phyloP scores from a whole-genome alignment of 768 basidiomycete genomes.

The Tylopilus felleus region DNA sequence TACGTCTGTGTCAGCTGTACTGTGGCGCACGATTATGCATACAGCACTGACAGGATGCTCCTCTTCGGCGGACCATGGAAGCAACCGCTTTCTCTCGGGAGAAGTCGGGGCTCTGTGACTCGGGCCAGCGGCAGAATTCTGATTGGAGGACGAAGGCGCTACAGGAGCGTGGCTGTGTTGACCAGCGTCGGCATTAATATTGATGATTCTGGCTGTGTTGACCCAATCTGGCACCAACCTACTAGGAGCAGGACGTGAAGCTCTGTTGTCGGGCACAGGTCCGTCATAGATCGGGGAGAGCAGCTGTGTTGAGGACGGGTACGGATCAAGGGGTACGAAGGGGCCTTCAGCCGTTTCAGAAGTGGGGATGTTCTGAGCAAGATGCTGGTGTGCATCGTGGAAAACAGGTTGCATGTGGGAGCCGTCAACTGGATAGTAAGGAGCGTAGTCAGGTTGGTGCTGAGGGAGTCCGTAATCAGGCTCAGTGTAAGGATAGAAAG shows the following conservation, averaged over 20 bases:
- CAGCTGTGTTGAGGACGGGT: neutral
- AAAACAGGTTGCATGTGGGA: neutral
- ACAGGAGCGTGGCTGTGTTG: slow-evolving; percentile 26
- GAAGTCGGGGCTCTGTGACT: slow-evolving; percentile 14
- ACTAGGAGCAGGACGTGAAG: neutral
- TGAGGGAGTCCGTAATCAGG: neutral
- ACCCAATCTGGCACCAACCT: neutral
- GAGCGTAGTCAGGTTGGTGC: neutral
- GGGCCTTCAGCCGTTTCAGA: slow-evolving; percentile 1
- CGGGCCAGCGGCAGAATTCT: slow-evolving; percentile 7
- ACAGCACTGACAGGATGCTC: slow-evolving; percentile 14
- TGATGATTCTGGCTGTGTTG: slow-evolving; percentile 8
- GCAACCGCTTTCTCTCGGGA: slow-evolving; percentile 18
- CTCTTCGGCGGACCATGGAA: slow-evolving; percentile 7
- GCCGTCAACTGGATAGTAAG: neutral
- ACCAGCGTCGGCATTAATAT: neutral
- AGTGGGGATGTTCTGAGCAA: neutral
- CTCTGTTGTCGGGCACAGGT: neutral
- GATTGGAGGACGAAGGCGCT: slow-evolving; percentile 5
- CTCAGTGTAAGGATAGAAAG: neutral
- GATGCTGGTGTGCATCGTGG: neutral
- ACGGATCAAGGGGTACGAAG: neutral
- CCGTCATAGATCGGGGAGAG: neutral
- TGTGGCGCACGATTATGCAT: neutral
- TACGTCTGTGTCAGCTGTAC: slow-evolving; percentile 18